Conservation (phyloP, 208 protist genomes). For the Trypanosoma grayi region DNA sequence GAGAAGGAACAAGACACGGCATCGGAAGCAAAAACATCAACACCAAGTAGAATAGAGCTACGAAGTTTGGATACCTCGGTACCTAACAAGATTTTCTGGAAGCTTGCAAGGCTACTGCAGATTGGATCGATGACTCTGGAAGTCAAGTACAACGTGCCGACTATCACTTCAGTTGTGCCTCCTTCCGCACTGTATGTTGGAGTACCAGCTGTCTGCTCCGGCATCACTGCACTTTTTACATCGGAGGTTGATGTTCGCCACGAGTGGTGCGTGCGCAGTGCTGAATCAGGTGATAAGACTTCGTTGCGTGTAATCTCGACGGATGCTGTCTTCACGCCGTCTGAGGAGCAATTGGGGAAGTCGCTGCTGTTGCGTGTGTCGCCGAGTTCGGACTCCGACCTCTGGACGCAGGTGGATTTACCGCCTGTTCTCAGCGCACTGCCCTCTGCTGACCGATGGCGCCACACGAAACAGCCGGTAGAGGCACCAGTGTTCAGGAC, state of each 20-base stretch:
- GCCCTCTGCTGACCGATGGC: constrained; percentile 58
- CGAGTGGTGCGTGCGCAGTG: constrained; percentile 61
- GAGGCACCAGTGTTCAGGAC: constrained; percentile 67
- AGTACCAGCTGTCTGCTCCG: constrained; percentile 60
- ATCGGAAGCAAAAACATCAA: not conserved
- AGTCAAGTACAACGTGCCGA: constrained; percentile 76
- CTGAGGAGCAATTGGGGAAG: constrained; percentile 45
- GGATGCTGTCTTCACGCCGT: constrained; percentile 48
- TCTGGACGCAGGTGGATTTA: constrained; percentile 70
- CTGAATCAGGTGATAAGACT: not conserved
- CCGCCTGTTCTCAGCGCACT: constrained; percentile 41
- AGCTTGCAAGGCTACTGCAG: constrained; percentile 35
- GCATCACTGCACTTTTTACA: constrained; percentile 57
- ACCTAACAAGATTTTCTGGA: constrained; percentile 63
- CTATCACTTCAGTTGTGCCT: constrained; percentile 57
- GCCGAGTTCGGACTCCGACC: constrained; percentile 29
- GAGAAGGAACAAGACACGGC: constrained; percentile 18
- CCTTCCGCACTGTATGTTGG: constrained; percentile 66
- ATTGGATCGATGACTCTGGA: constrained; percentile 39
- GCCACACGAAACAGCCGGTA: constrained; percentile 32
- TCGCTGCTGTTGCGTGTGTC: constrained; percentile 57
- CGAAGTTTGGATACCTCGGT: constrained; percentile 49
- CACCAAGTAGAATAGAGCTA: not conserved
- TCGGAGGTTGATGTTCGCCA: constrained; percentile 38
- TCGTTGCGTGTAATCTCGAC: constrained; percentile 39